These are phyloP conservation scores for Suhomyces prunicola DNA, from an alignment of 805 yeast species.

Conservation along the genomic window DNA sequence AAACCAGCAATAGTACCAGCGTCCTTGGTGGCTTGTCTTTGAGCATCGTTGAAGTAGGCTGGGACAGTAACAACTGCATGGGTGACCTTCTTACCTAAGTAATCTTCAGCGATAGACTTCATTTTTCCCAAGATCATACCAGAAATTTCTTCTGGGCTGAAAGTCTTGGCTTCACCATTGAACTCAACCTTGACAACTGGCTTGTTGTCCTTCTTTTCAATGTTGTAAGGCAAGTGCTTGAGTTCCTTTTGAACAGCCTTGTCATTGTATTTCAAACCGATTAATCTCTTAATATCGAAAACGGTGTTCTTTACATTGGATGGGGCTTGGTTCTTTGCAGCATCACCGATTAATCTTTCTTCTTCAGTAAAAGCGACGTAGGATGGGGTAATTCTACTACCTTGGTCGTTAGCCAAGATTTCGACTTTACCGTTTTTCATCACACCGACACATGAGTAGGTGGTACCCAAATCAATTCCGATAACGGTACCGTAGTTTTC, in stretches of 20 bases:
- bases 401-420: conserved; percentile 96
- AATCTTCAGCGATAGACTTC: conserved; percentile 80
- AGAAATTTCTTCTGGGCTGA: conserved; percentile 93
- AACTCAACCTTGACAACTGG: conserved; percentile 80
- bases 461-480: conserved; percentile 97
- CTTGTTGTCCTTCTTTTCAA: conserved; percentile 68
- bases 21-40: conserved; percentile 91
- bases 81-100: conserved; percentile 68
- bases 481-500: conserved; percentile 62
- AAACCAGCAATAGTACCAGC: conserved; percentile 92
- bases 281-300: conserved; percentile 87
- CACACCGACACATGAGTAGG: conserved; percentile 95
- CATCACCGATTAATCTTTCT: conserved; percentile 93
- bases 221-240: conserved; percentile 86
- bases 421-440: conserved; percentile 90
- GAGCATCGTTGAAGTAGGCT: conserved; percentile 91
- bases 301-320: conserved; percentile 90
- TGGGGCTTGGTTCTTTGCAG: conserved; percentile 97
- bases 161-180: conserved; percentile 80
- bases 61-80: conserved; percentile 93
- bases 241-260: conserved; percentile 81
- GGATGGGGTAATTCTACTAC: conserved; percentile 97
- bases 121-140: conserved; percentile 88
- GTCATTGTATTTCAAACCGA: conserved; percentile 84
- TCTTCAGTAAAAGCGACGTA: conserved; percentile 92